Evolutionary conservation across 441 rosid species (phyloP), one percentile per base, ranked within the genome.

Genomic region (Adansonia madagascariensis): DNA sequence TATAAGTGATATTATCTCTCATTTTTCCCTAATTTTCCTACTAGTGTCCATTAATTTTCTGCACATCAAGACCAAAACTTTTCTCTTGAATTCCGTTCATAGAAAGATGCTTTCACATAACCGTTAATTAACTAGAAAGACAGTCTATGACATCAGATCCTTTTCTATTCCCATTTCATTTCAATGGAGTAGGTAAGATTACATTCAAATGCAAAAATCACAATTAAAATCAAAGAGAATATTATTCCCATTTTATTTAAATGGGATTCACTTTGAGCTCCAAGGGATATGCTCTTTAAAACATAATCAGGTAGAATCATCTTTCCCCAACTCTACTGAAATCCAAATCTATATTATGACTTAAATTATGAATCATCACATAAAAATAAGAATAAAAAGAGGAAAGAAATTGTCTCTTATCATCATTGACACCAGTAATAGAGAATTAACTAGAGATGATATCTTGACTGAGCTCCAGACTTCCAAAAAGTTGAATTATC

Each of bases 101-200:
- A 31, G 74, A 53, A 52, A 71, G 60, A 52, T 71, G 61, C 24
- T 8, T 71, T 71, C 47, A 71, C 47, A 31, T 70, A 52, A 71
- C 20, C 62, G 5, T 12, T 52, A 11, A 68, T 68, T 35, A 20
- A 68, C 35, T 20, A 68, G 72, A 6, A 68, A 46, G 14, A 35
- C 6, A 2, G 31, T 11, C 72, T 20, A 46, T 0, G 15, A 18
- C 35, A 5, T 46, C 18, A 44, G 56, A 68, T 46, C 55, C 39
- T 68, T 46, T 46, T 20, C 71, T 46, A 20, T 68, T 35, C 41
- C 20, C 39, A n/a, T 52, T 53, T 55, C n/a, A 31, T 52, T 31
- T n/a, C 46, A 53, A 4, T 5, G 27, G 35, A 53, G n/a, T 52
- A 46, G 27, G n/a, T n/a, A 71, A 22, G 47, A 70, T 6, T 12